These are phyloP conservation scores for Acanthamoeba divionensis DNA, from an alignment of 208 protist genomes.

Conservation along the genomic window DNA sequence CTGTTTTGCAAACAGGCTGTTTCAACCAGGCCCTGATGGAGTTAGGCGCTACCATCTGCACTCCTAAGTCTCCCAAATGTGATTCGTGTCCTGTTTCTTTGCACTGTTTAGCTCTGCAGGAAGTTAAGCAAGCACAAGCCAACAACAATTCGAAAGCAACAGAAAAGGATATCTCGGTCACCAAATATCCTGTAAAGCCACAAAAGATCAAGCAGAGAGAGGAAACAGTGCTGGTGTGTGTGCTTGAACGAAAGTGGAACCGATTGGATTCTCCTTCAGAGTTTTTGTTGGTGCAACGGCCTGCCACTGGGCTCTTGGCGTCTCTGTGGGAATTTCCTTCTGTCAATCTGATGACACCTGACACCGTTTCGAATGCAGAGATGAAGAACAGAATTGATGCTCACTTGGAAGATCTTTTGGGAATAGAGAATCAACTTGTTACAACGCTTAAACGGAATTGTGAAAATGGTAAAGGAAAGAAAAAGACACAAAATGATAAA, in stretches of 20 bases:
- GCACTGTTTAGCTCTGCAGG: conserved; percentile 20
- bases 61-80: conserved; percentile 66
- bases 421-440: background rate
- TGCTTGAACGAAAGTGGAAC: background rate
- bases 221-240: conserved; percentile 23
- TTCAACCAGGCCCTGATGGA: conserved; percentile 82
- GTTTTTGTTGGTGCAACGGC: conserved; percentile 56
- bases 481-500: no score
- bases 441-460: background rate
- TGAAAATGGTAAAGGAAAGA: background rate
- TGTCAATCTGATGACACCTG: background rate
- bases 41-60: conserved; percentile 76
- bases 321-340: conserved; percentile 63
- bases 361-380: background rate
- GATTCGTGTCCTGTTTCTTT: conserved; percentile 33
- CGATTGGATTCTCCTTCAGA: background rate
- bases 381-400: background rate
- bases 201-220: conserved; percentile 60
- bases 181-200: conserved; percentile 60
- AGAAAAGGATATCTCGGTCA: background rate
- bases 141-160: background rate
- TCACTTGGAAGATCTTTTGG: background rate
- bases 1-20: no score
- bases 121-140: background rate
- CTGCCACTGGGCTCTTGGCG: conserved; percentile 57